phyloP scores from a whole-genome alignment of 2,329 filamentous ascomycete genomes.

The Neoscytalidium dimidiatum region DNA sequence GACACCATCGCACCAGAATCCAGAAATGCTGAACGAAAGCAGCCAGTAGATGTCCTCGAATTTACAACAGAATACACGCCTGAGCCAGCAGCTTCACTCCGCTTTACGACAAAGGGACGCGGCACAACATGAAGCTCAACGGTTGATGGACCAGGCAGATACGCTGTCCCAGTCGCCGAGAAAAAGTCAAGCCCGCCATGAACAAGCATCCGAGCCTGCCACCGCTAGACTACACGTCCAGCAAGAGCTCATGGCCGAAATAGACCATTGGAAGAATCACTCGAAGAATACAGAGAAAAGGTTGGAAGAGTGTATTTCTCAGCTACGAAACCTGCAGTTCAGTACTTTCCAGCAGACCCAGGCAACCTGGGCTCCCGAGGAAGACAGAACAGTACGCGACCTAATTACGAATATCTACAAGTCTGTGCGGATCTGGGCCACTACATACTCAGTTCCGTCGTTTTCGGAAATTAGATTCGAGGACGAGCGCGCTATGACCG shows the following conservation, averaged over 20 bases:
- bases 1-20: too few relatives aligned
- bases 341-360: neutral
- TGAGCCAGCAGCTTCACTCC: too few relatives aligned
- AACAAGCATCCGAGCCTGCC: neutral
- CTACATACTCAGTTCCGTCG: neutral
- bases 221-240: too few relatives aligned
- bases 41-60: too few relatives aligned
- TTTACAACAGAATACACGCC: too few relatives aligned
- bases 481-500: neutral
- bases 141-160: too few relatives aligned
- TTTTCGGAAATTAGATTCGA: neutral
- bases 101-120: too few relatives aligned
- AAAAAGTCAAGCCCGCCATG: neutral
- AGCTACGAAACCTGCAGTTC: neutral
- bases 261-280: neutral
- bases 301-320: neutral
- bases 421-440: neutral
- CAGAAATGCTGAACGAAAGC: too few relatives aligned
- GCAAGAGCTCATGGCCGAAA: neutral
- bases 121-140: too few relatives aligned
- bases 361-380: neutral
- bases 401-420: neutral
- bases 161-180: accelerated
- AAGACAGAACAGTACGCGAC: neutral
- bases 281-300: neutral